phyloP scores from a whole-genome alignment of 2,329 filamentous ascomycete genomes.

The Fusarium sarcochroum region DNA sequence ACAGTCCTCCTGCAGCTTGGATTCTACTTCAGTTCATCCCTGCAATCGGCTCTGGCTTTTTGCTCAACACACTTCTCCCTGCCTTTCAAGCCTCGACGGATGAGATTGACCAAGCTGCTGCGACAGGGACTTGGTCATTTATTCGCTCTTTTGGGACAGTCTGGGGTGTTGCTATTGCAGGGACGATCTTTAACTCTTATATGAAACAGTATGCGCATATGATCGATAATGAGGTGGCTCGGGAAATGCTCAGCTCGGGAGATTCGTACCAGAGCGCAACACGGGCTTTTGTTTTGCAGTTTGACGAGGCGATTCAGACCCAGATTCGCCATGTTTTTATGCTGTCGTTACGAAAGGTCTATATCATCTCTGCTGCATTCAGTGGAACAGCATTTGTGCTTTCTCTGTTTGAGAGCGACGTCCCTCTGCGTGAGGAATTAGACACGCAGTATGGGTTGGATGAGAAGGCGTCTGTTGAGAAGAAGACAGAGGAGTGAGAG shows the following conservation, averaged over 20 bases:
- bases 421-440: slow-evolving; percentile 46
- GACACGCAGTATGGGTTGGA: slow-evolving; percentile 50
- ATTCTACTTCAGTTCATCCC: slow-evolving; percentile 57
- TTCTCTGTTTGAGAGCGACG: slow-evolving; percentile 46
- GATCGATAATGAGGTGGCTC: slow-evolving; percentile 38
- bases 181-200: slow-evolving; percentile 57
- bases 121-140: slow-evolving; percentile 58
- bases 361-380: slow-evolving; percentile 42
- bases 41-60: slow-evolving; percentile 58
- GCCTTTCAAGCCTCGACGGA: slow-evolving; percentile 57
- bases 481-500: background rate
- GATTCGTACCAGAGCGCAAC: slow-evolving; percentile 50
- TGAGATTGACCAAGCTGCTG: slow-evolving; percentile 55
- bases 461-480: slow-evolving; percentile 1
- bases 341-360: slow-evolving; percentile 45
- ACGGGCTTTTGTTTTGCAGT: slow-evolving; percentile 41
- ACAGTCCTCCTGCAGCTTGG: slow-evolving; percentile 55
- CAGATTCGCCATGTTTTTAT: slow-evolving; percentile 48
- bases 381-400: slow-evolving; percentile 41
- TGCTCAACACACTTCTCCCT: slow-evolving; percentile 59
- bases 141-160: slow-evolving; percentile 60
- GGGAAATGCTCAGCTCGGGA: slow-evolving; percentile 41
- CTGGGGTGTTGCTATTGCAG: slow-evolving; percentile 62
- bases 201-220: slow-evolving; percentile 38
- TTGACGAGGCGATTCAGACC: slow-evolving; percentile 28